phyloP scores from a whole-genome alignment of 1,284 basidiomycete species.

The Quambalaria eucalypti region DNA sequence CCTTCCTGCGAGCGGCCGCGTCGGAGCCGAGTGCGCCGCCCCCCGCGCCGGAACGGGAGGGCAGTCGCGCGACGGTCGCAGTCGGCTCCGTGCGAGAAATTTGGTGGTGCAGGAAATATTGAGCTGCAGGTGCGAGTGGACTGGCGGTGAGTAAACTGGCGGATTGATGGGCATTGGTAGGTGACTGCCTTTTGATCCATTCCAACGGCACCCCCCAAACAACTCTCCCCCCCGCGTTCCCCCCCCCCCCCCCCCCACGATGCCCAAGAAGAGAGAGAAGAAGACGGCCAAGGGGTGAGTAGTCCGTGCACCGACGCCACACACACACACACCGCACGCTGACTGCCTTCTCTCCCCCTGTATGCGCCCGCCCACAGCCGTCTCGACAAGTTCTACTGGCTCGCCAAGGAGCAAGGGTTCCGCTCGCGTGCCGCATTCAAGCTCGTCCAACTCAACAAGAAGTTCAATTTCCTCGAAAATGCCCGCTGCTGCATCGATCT shows the following conservation, averaged over 20 bases:
- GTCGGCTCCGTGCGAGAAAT: too few species aligned
- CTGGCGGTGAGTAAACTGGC: too few species aligned
- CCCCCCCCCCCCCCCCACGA: conserved; percentile 3
- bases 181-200: too few species aligned
- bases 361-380: conserved; percentile 16
- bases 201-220: too few species aligned
- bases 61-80: too few species aligned
- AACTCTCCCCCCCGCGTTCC: background rate
- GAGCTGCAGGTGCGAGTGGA: too few species aligned
- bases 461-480: conserved; percentile 82
- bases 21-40: too few species aligned
- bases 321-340: background rate
- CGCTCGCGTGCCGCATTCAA: conserved; percentile 99
- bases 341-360: background rate
- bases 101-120: too few species aligned
- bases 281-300: conserved; percentile 42
- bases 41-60: too few species aligned
- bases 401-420: conserved; percentile 83
- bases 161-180: too few species aligned
- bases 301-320: too few species aligned
- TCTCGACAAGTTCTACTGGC: conserved; percentile 48
- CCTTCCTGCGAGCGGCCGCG: too few species aligned
- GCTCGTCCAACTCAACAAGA: conserved; percentile 96
- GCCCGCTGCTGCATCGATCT: conserved; percentile 94
- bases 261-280: conserved; percentile 44